These are phyloP conservation scores for Psidium guajava DNA, from an alignment of 345 rosid species.

Conservation along the genomic window DNA sequence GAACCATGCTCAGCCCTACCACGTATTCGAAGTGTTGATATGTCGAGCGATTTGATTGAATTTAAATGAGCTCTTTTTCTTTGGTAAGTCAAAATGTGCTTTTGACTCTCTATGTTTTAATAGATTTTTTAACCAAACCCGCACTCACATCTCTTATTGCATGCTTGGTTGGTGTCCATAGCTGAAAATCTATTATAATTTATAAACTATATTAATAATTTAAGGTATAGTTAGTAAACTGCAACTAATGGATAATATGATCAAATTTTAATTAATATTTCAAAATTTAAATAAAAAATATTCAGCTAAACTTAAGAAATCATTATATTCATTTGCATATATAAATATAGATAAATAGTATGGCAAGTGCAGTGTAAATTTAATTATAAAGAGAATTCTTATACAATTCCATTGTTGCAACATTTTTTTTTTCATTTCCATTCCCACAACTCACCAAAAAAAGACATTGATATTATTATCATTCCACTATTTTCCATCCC, in stretches of 20 bases:
- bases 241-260: background rate
- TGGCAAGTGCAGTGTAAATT: background rate
- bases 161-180: background rate
- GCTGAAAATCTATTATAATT: background rate
- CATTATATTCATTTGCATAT: background rate
- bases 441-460: background rate
- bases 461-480: background rate
- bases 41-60: background rate
- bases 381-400: background rate
- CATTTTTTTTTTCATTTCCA: background rate
- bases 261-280: background rate
- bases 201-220: background rate
- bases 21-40: background rate
- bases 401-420: background rate
- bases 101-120: background rate
- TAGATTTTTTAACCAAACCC: background rate
- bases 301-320: background rate
- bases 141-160: background rate
- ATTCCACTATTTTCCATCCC: background rate
- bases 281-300: background rate
- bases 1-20: too few relatives aligned
- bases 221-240: background rate
- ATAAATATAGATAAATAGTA: background rate
- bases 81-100: background rate
- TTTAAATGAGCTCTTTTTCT: background rate